A percentile compares a stretch with the other conserved stretches of the same genome.
phyloP scores from a whole-genome alignment of 352 stramenopile species.

The Pythium coloratum region DNA sequence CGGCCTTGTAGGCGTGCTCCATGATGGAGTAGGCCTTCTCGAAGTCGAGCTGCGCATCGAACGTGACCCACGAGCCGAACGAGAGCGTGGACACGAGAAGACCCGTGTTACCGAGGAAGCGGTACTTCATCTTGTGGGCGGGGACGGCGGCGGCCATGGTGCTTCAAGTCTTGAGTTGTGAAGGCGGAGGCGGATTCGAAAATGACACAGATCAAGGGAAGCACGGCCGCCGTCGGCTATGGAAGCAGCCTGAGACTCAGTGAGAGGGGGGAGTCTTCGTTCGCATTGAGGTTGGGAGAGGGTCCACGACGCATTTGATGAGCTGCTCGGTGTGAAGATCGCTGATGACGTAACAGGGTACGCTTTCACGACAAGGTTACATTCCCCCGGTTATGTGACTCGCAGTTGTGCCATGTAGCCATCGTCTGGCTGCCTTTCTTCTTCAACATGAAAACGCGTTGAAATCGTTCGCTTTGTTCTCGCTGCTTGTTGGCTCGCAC shows the following conservation, averaged over 20 bases:
- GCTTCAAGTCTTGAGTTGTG: slow-evolving; percentile 26
- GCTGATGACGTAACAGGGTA: slow-evolving; percentile 26
- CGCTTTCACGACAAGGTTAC: slow-evolving; percentile 7
- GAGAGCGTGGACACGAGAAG: slow-evolving; percentile 53
- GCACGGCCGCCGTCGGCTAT: not conserved
- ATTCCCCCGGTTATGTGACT: not conserved
- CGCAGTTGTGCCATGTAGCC: not conserved
- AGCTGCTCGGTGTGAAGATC: slow-evolving; percentile 34
- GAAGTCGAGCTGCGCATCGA: slow-evolving; percentile 48
- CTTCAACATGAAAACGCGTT: not conserved
- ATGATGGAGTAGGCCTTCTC: slow-evolving; percentile 60
- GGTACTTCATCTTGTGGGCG: slow-evolving; percentile 59
- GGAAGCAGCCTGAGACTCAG: not conserved
- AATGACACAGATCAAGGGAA: not conserved
- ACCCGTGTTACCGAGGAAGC: slow-evolving; percentile 52
- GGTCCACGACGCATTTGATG: slow-evolving; percentile 46
- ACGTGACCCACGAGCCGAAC: slow-evolving; percentile 56
- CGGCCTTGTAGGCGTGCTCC: slow-evolving; percentile 58
- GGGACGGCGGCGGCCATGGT: slow-evolving; percentile 15
- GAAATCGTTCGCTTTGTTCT: no score
- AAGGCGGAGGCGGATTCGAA: not conserved
- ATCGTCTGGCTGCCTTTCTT: not conserved
- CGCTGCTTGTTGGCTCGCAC: no score
- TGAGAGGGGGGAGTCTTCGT: not conserved
- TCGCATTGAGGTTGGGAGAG: not conserved